A percentile compares a stretch with the other conserved stretches of the same genome.
Conservation (phyloP, 225 moss, liverwort and hornwort genomes). For the Polytrichum formosum region DNA sequence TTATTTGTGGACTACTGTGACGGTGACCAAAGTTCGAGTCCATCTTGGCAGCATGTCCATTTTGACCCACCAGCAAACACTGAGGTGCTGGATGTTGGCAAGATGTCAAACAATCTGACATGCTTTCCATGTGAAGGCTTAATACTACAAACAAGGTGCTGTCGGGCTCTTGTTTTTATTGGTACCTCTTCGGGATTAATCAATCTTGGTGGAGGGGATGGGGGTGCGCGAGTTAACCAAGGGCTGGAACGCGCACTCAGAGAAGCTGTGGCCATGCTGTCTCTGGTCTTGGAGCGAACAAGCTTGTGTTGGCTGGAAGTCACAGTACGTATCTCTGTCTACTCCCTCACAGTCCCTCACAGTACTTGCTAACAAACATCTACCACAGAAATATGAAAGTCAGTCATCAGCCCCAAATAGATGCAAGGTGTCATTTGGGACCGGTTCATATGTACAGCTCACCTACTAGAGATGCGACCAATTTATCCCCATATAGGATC, state of each 20-base stretch:
- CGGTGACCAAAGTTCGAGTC: conserved; percentile 6
- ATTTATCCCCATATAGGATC: background rate
- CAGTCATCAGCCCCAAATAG: too few relatives aligned
- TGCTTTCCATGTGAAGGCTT: conserved; percentile 54
- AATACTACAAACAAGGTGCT: conserved; percentile 35
- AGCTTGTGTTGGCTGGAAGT: conserved; percentile 36
- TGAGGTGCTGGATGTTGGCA: background rate
- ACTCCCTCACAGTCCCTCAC: background rate
- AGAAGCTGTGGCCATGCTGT: conserved; percentile 28
- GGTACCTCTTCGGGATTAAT: conserved; percentile 17
- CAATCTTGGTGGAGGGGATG: background rate
- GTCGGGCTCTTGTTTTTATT: conserved; percentile 52
- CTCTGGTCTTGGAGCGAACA: conserved; percentile 20
- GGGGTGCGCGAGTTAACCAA: conserved; percentile 8
- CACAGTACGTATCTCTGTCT: conserved; percentile 15
- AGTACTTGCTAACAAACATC: background rate
- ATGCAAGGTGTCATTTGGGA: too few relatives aligned
- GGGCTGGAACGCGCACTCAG: conserved; percentile 20
- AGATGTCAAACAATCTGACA: conserved; percentile 10
- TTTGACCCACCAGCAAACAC: conserved; percentile 19
- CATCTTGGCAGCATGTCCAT: conserved; percentile 37
- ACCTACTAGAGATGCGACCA: background rate
- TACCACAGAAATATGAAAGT: background rate
- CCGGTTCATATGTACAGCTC: background rate
- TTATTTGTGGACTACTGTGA: conserved; percentile 35